phyloP scores from a whole-genome alignment of 2,329 filamentous ascomycete genomes.

The Venturia carpophila region DNA sequence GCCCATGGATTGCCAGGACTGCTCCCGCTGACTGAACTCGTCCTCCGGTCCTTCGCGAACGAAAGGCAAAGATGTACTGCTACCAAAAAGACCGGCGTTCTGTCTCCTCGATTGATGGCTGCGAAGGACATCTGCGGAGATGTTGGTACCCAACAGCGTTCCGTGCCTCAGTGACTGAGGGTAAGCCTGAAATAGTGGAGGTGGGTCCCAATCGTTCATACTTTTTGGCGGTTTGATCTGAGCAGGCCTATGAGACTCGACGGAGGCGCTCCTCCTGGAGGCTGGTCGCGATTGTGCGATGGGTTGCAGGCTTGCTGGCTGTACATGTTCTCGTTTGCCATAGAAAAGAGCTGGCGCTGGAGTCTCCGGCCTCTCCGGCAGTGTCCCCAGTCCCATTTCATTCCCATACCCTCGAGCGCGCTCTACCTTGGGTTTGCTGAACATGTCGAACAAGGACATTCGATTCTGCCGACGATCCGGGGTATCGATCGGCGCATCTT shows the following conservation, averaged over 20 bases:
- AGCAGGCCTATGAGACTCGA: background rate
- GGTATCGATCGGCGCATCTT: background rate
- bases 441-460: constrained; percentile 44
- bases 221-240: background rate
- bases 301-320: background rate
- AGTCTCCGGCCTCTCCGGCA: constrained; percentile 9
- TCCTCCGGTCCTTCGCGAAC: constrained; percentile 9
- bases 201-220: constrained; percentile 41
- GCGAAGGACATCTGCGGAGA: constrained; percentile 51
- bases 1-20: background rate
- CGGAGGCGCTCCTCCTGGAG: constrained; percentile 1
- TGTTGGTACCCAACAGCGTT: constrained; percentile 57
- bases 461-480: constrained; percentile 32
- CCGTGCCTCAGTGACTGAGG: constrained; percentile 73
- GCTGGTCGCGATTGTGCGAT: constrained; percentile 4
- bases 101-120: constrained; percentile 9
- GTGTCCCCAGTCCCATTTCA: constrained; percentile 33
- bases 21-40: background rate
- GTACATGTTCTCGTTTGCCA: background rate
- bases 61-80: constrained; percentile 16
- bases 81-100: constrained; percentile 15
- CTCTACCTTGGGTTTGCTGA: constrained; percentile 44
- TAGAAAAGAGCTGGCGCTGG: constrained; percentile 13
- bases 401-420: constrained; percentile 37
- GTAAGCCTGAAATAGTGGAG: constrained; percentile 79